Evolutionary conservation across 768 basidiomycete species (phyloP), one percentile per base, ranked within the genome.

Genomic region (Russula brevipes): DNA sequence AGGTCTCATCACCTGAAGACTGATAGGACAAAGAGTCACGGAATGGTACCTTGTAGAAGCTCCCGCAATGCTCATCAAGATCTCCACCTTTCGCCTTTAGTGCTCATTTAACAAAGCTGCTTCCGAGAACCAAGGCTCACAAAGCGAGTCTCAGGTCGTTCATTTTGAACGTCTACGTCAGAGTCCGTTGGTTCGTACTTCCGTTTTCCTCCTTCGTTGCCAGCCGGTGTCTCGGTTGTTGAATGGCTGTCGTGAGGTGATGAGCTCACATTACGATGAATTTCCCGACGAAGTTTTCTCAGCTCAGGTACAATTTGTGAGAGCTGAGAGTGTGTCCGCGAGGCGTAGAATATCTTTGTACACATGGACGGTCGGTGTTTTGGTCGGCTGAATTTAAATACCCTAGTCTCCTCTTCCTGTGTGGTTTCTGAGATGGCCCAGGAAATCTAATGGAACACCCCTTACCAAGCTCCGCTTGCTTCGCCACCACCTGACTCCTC

Each of bases 241-340:
- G 35, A 46, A 39, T 39, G 38, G 38, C 10, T 8, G 19, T 24
- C 24, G 24, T 41, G 33, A n/a, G 38, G 12, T n/a, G 54, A 50
- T 30, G 7, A 12, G 8, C 4, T 42, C 41, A 19, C 10, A 55
- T 51, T 49, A 24, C 36, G 47, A 49, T 33, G 45, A 10, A 45
- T 17, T 42, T 65, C 64, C 71, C 94, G 72, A 65, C 79, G 79
- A n/a, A 96, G 82, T 68, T 85, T 88, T 45, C 77, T 80, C 10
- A 98, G 78, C 71, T 99, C 97, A 4, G 89, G 87, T 17, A 94
- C 79, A 4, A 98, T 81, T 72, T 99, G 96, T 2, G 94, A 81
- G 4, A 99, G 82, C 70, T 99, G 96, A 1, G 95, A 95, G 74
- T 99, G 96, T 0, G 96, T 99, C 38, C 96, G 81, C 0, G 97